Conservation (phyloP, 1,139 yeast species). For the Kurtzmaniella quercitrusa region DNA sequence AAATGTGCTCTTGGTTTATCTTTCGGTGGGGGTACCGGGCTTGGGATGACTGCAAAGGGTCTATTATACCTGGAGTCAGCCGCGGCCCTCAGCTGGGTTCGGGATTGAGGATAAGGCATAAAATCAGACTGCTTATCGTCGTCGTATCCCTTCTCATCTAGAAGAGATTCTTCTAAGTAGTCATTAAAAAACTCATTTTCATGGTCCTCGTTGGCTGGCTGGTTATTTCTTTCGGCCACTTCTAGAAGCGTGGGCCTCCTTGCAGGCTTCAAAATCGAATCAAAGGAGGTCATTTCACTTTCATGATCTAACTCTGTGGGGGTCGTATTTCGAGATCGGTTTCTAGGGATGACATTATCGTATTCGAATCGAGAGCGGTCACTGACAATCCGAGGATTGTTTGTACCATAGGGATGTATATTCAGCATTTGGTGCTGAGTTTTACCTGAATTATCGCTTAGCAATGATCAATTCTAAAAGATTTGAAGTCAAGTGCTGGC, state of each 20-base stretch:
- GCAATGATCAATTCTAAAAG: neutral
- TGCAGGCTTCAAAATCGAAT: conserved; percentile 3
- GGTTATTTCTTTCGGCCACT: conserved; percentile 6
- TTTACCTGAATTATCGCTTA: neutral
- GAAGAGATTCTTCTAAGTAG: conserved; percentile 3
- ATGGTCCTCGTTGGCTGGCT: conserved; percentile 5
- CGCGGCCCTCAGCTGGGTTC: conserved; percentile 1
- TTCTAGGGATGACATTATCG: conserved; percentile 19
- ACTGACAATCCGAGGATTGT: conserved; percentile 23
- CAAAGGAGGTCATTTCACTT: conserved; percentile 5
- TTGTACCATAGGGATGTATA: conserved; percentile 21
- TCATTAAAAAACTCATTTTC: conserved; percentile 4
- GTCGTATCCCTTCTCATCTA: neutral
- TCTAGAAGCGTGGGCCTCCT: conserved; percentile 7
- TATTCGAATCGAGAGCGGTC: conserved; percentile 29
- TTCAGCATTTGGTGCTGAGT: conserved; percentile 13
- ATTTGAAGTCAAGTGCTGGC: neutral
- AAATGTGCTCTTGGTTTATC: conserved; percentile 2
- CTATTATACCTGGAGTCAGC: neutral
- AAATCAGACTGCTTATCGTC: neutral
- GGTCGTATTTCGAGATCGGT: conserved; percentile 25
- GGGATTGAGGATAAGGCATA: neutral
- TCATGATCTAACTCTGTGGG: conserved; percentile 18
- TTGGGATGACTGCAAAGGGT: neutral
- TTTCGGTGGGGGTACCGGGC: neutral